Percentiles rank a stretch among this genome's conserved stretches.
Evolutionary conservation across 352 stramenopile species (phyloP).

Genomic region (Blastocystis sp.): DNA sequence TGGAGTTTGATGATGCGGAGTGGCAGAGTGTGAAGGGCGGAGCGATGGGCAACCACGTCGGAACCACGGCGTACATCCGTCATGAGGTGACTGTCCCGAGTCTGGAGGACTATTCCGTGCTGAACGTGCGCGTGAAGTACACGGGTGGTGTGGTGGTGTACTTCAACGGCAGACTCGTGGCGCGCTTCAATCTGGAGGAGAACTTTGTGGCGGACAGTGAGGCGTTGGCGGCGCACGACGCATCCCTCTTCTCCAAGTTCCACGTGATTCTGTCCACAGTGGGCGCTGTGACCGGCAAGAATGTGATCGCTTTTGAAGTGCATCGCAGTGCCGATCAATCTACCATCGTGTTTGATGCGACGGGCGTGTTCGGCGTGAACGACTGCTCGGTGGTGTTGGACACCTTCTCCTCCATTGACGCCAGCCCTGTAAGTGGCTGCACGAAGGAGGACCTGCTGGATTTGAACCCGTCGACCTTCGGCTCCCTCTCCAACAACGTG

Average conservation of each 20-base stretch:
- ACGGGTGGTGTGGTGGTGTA: conserved; percentile 59
- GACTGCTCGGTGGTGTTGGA: conserved; percentile 27
- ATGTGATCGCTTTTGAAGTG: conserved; percentile 57
- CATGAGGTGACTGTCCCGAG: background rate
- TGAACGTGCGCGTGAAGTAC: conserved; percentile 47
- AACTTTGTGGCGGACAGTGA: conserved; percentile 8
- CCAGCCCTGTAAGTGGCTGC: background rate
- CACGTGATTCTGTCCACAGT: conserved; percentile 28
- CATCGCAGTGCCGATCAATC: background rate
- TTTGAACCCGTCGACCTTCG: background rate
- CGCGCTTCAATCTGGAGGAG: conserved; percentile 39
- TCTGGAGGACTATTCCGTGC: conserved; percentile 40
- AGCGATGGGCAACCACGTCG: background rate
- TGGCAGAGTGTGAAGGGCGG: background rate
- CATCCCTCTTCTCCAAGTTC: conserved; percentile 55
- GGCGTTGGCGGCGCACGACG: conserved; percentile 14
- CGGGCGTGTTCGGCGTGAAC: conserved; percentile 45
- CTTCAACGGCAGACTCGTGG: conserved; percentile 49
- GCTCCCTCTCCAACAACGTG: background rate
- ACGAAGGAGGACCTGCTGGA: conserved; percentile 12
- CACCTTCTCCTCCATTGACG: background rate
- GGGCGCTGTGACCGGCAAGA: conserved; percentile 19
- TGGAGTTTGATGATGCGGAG: background rate
- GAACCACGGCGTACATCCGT: background rate
- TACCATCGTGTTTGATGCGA: conserved; percentile 40